Evolutionary conservation across 306 rosid species (phyloP).

Genomic region (Quercus wislizeni): DNA sequence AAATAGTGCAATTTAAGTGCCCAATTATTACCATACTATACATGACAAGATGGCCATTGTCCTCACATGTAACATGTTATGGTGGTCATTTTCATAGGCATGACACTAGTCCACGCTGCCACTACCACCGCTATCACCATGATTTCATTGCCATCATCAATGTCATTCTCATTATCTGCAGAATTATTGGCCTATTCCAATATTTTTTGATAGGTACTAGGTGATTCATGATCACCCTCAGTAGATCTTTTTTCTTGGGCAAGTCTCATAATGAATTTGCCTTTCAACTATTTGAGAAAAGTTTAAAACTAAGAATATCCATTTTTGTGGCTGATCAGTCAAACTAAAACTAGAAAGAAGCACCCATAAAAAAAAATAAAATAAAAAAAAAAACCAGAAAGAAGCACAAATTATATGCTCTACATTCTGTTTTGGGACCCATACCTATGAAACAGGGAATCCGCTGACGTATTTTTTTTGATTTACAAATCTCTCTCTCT

Average conservation of each 20-base stretch:
- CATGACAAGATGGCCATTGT: conserved; percentile 28
- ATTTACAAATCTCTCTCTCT: too few relatives aligned
- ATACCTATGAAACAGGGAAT: background rate
- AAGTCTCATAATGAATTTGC: background rate
- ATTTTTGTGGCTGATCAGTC: background rate
- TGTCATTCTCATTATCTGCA: conserved; percentile 30
- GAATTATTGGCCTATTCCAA: conserved; percentile 11
- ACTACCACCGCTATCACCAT: conserved; percentile 13
- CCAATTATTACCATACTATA: conserved; percentile 2
- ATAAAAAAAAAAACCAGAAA: background rate
- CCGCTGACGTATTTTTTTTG: background rate
- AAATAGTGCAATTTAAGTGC: background rate
- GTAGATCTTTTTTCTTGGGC: too few relatives aligned
- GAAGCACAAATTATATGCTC: background rate
- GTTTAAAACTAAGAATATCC: background rate
- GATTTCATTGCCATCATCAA: conserved; percentile 23
- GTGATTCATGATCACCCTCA: background rate
- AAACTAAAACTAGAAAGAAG: background rate
- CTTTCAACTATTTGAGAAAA: background rate
- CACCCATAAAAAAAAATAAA: background rate
- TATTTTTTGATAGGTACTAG: background rate
- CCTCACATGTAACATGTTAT: conserved; percentile 14
- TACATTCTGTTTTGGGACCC: background rate
- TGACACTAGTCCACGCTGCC: conserved; percentile 11
- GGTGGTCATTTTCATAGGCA: conserved; percentile 31